A percentile compares a stretch with the other conserved stretches of the same genome.
Evolutionary conservation across 2,329 filamentous ascomycete species (phyloP).

Genomic region (Aschersonia sp.): DNA sequence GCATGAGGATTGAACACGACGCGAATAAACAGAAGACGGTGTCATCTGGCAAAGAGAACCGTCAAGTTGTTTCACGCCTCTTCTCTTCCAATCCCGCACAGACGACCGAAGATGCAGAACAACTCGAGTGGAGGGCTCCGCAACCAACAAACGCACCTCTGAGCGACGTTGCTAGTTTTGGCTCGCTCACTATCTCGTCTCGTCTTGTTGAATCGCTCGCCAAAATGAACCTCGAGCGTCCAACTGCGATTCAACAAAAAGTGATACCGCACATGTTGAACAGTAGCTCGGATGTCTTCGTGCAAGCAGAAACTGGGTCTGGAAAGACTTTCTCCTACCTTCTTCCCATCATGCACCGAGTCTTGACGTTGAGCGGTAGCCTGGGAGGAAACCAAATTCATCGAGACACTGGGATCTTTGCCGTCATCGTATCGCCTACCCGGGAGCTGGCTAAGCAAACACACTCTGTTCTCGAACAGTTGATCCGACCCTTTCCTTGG

Average conservation of each 20-base stretch:
- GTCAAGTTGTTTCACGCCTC: constrained; percentile 72
- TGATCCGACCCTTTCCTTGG: constrained; percentile 85
- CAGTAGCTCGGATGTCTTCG: constrained; percentile 79
- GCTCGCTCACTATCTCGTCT: constrained; percentile 67
- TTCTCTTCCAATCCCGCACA: constrained; percentile 81
- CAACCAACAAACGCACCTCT: constrained; percentile 86
- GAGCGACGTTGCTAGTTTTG: constrained; percentile 74
- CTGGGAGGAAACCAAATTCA: constrained; percentile 46
- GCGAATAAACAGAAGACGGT: constrained; percentile 7
- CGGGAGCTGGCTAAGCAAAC: constrained; percentile 93
- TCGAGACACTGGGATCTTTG: constrained; percentile 80
- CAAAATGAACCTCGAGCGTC: constrained; percentile 79
- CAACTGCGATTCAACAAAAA: constrained; percentile 88
- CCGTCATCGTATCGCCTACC: constrained; percentile 85
- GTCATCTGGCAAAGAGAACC: constrained; percentile 9
- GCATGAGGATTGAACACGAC: constrained; percentile 4
- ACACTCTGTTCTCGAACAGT: constrained; percentile 66
- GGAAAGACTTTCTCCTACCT: constrained; percentile 97
- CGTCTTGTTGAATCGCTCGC: constrained; percentile 69
- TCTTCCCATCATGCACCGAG: constrained; percentile 77
- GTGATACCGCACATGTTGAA: constrained; percentile 69
- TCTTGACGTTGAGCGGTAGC: constrained; percentile 58
- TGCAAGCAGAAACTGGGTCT: constrained; percentile 93
- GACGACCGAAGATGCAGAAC: constrained; percentile 44
- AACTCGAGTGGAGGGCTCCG: constrained; percentile 36